phyloP scores from a whole-genome alignment of 192 early-diverging fungal genomes.

The Dissophora ornata region DNA sequence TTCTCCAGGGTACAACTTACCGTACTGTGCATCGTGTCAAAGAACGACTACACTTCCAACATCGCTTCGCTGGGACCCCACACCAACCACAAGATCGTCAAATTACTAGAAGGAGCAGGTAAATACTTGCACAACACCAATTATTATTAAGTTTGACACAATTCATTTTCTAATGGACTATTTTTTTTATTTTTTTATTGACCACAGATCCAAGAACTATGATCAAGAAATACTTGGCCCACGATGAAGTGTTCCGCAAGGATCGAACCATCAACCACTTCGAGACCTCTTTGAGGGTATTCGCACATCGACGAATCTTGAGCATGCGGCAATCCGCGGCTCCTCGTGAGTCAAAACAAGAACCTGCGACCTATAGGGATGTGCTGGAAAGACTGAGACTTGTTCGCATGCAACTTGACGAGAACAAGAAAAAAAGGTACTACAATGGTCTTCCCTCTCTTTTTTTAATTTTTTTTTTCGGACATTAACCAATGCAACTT shows the following conservation, averaged over 20 bases:
- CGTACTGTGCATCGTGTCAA: background rate
- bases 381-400: background rate
- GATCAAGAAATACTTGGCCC: background rate
- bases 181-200: background rate
- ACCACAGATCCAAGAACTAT: background rate
- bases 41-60: slow-evolving; percentile 10
- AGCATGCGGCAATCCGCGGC: background rate
- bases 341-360: background rate
- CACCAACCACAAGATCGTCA: background rate
- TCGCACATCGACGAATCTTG: background rate
- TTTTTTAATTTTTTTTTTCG: too few species aligned
- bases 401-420: background rate
- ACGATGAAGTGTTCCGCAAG: background rate
- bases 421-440: background rate
- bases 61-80: background rate
- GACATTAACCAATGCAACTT: too few species aligned
- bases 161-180: background rate
- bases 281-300: background rate
- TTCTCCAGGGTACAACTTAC: slow-evolving; percentile 7
- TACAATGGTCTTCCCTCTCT: too few species aligned
- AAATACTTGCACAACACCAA: background rate
- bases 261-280: background rate
- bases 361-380: background rate
- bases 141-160: background rate
- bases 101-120: background rate